Conservation (phyloP, 78 protist genomes). For the Emiliania huxleyi region DNA sequence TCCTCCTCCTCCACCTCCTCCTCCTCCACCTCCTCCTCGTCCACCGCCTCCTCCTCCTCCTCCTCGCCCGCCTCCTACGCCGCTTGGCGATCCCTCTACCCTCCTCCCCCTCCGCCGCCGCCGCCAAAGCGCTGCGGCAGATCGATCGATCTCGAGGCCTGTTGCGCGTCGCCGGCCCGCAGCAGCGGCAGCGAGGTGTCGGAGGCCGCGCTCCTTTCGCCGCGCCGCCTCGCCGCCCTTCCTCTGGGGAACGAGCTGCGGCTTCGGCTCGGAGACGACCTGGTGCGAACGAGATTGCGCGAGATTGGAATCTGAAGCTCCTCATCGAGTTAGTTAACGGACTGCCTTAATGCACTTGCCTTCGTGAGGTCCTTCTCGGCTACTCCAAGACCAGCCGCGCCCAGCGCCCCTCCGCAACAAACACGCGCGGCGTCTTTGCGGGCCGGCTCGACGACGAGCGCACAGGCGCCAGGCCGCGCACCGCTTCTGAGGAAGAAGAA, state of each 20-base stretch:
- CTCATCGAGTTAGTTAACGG: too few species aligned
- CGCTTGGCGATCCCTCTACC: neutral
- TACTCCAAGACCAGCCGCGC: neutral
- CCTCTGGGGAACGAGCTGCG: neutral
- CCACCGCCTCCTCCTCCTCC: too few species aligned
- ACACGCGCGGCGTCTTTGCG: constrained; percentile 2
- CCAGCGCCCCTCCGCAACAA: neutral
- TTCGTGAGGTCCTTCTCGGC: too few species aligned
- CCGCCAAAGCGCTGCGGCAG: too few species aligned
- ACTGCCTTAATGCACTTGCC: too few species aligned
- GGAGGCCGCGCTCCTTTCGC: neutral
- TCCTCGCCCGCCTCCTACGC: too few species aligned
- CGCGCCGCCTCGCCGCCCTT: neutral
- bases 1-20: neutral
- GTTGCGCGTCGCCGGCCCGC: neutral
- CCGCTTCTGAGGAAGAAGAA: too few species aligned
- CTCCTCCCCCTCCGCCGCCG: neutral
- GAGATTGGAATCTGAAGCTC: too few species aligned
- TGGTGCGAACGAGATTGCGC: too few species aligned
- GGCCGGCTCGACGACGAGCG: neutral
- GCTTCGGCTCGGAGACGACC: neutral
- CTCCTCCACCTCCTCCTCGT: too few species aligned
- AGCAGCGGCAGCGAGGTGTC: neutral
- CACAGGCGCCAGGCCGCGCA: neutral
- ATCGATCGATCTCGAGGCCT: too few species aligned